Base-by-base conservation (phyloP, 176 grass and related monocot genomes). In the Oryza nivara region DNA sequence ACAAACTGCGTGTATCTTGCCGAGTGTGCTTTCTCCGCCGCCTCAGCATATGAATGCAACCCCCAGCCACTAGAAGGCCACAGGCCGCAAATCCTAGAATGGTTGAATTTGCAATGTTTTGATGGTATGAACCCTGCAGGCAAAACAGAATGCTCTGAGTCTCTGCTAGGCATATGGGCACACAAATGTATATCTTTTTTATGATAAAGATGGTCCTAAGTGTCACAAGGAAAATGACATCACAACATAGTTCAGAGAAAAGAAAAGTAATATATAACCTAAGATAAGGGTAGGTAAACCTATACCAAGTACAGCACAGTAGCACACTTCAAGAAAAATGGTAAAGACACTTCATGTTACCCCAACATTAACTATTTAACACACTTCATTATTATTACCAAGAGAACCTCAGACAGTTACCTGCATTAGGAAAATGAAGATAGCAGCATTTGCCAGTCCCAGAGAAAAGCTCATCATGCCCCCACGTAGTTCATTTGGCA, bases 381-480 rank as follows among this genome's bases (percentile, higher is more conserved):
- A 36, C 35, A 36, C 3, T 36, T 36, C 35, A 36, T 36, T 36
- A 36, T 38, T 58, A 30, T 11, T 7, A 16, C 13, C 1, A 51
- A 77, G 34, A 65, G 14, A 73, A 20, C 10, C 67, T 78, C 40
- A 84, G 35, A 43, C 12, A 34, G n/a, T 4, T 82, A 94, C 96
- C 81, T 92, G 80, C 58, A 96, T 48, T 26, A 96, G 44, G 79
- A 96, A 75, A 72, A 98, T 7, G 44, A 94, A 80, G 56, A 91
- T 79, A 36, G 75, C 72, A 11, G 75, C 79, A 94, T 96, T 94
- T 85, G 93, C 78, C 13, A 91, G 76, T 15, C 85, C 88, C 38
- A 92, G 26, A 2, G 91, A 99, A 68, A 92, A 92, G 60, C 89
- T 92, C 87, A 99, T 94, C 96, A 99, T 99, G 78, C 96, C 96